Conservation (phyloP, 306 rosid species). For the Lathyrus sativus region DNA sequence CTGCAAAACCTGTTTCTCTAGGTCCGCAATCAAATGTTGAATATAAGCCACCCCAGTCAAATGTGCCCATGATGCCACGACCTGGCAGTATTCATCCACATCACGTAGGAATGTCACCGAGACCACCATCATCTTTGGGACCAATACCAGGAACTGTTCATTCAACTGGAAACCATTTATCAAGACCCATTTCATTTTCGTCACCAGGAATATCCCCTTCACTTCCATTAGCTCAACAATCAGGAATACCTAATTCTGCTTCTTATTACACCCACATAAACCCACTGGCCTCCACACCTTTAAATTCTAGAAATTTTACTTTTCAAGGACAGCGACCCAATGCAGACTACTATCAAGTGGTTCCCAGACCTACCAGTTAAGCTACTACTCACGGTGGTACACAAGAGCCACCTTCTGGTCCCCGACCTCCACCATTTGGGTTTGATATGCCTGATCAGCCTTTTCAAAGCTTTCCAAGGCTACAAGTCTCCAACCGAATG, state of each 20-base stretch:
- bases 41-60: no score
- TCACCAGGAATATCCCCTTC: constrained; percentile 49
- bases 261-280: constrained; percentile 43
- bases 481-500: constrained; percentile 47
- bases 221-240: constrained; percentile 48
- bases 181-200: constrained; percentile 46
- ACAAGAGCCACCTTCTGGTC: constrained; percentile 51
- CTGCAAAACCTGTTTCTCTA: no score
- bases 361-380: constrained; percentile 49
- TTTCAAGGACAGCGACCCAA: constrained; percentile 62
- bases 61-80: no score
- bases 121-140: no score
- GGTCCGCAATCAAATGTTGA: no score
- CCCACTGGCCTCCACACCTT: constrained; percentile 45
- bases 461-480: constrained; percentile 57
- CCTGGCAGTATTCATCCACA: no score
- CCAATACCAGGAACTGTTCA: constrained; percentile 33
- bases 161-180: constrained; percentile 42
- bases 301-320: constrained; percentile 66
- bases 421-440: constrained; percentile 50
- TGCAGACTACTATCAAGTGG: constrained; percentile 49
- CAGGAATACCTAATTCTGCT: constrained; percentile 56
- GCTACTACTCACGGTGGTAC: constrained; percentile 42
- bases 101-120: no score
- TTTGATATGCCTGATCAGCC: constrained; percentile 49